Base-by-base conservation (phyloP, 1,284 basidiomycete genomes). In the Puccinia polysora region DNA sequence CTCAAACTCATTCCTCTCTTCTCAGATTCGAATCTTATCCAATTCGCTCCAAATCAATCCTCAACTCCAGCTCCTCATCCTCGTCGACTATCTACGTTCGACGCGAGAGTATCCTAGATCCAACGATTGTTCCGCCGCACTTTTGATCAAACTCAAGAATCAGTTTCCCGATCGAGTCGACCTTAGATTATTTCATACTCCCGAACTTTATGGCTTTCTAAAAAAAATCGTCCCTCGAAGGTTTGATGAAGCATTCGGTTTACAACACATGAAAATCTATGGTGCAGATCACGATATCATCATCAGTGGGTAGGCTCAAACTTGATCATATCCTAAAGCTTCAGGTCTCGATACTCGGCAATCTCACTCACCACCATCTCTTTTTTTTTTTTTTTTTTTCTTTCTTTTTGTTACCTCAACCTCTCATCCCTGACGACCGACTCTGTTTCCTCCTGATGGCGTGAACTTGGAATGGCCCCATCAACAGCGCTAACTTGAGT, bases 261-360 rank as follows among this genome's bases (percentile, higher is more conserved):
- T 95, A 2, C 97, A 95, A 90, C 96, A 98, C 79, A 89, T 93
- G 25, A 98, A 98, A 81, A 86, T 95, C 73, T 99, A 99, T 78
- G 91, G 91, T 18, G 88, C 86, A 0, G 96, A 99, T 78, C 87
- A 97, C 78, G 87, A 92, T 71, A 85, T 98, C 45, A 86, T 98
- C 79, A 87, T 98, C 75, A 91, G 87, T 77, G 96, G 95, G 93
- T 94, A 78, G 49, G 52, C n/a, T n/a, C 36, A 30, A 38, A 67
- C 34, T n/a, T 89, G 82, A 56, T 20, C 49, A 50, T 25, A n/a
- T n/a, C n/a, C n/a, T n/a, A n/a, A n/a, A n/a, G n/a, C n/a, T n/a
- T n/a, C 36, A 30, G 36, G 56, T 30, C 23, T 89, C 82, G 38
- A 7, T 25, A 50, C 49, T 25, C 49, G 28, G 20, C 34, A 56